Evolutionary conservation across 768 basidiomycete species (phyloP).

Genomic region (Mycena filopes): DNA sequence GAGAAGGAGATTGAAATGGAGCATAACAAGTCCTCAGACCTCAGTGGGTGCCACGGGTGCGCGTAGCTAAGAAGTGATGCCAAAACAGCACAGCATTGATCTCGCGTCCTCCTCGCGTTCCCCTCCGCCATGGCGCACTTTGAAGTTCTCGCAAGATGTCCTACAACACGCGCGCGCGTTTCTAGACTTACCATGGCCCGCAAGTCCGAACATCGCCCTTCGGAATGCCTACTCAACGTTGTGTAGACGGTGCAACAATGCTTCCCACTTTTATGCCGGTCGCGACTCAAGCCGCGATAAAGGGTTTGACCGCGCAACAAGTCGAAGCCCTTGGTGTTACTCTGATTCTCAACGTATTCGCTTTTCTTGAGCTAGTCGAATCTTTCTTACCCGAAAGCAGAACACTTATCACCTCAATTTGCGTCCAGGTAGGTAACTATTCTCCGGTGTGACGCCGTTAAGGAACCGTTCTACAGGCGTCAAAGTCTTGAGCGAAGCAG

Average conservation of each 20-base stretch:
- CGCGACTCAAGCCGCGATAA: conserved; percentile 92
- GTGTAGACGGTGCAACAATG: conserved; percentile 80
- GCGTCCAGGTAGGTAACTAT: conserved; percentile 87
- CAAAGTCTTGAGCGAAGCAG: conserved; percentile 74
- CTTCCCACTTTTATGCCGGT: conserved; percentile 95
- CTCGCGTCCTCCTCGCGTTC: too few relatives aligned
- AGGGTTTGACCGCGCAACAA: conserved; percentile 89
- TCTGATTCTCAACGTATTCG: conserved; percentile 76
- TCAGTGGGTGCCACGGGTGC: neutral
- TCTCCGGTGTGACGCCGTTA: too few relatives aligned
- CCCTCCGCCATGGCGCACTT: conserved; percentile 61
- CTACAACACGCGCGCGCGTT: conserved; percentile 84
- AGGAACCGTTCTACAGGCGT: too few relatives aligned
- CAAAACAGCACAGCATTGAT: too few relatives aligned
- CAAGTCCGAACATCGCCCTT: conserved; percentile 49
- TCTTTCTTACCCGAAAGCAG: too few relatives aligned
- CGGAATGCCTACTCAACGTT: conserved; percentile 20
- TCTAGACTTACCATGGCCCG: conserved; percentile 88
- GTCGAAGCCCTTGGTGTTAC: conserved; percentile 84
- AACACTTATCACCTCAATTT: conserved; percentile 90
- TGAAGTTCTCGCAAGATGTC: conserved; percentile 83
- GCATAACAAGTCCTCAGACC: too few relatives aligned
- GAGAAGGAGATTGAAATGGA: conserved; percentile 31
- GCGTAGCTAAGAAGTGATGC: too few relatives aligned
- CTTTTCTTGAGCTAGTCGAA: too few relatives aligned